Evolutionary conservation across 345 rosid genomes (phyloP).

Genomic region (Eucalyptus sp.): DNA sequence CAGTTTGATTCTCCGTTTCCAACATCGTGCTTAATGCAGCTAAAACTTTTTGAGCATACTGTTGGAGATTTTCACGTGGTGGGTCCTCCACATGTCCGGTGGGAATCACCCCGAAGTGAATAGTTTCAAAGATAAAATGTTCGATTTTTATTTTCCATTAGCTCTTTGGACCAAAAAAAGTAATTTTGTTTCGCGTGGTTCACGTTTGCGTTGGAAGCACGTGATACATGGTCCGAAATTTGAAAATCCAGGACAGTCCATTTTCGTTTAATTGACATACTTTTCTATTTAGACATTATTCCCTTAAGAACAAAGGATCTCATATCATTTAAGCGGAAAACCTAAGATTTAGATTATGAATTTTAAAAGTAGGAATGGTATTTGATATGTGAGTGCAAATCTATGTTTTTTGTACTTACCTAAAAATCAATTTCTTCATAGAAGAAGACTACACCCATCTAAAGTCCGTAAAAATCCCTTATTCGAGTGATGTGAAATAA

Average conservation of each 20-base stretch:
- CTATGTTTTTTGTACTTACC: not conserved
- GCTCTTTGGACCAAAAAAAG: not conserved
- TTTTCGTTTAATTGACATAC: not conserved
- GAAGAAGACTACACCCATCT: not conserved
- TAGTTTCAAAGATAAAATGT: not conserved
- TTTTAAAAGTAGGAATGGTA: not conserved
- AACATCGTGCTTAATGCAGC: not conserved
- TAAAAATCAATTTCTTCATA: not conserved
- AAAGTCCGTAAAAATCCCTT: not conserved
- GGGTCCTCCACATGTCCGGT: not conserved
- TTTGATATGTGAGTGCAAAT: not conserved
- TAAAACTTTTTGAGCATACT: not conserved
- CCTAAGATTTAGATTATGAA: not conserved
- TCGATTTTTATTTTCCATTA: not conserved
- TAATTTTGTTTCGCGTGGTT: not conserved
- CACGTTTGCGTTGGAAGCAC: not conserved
- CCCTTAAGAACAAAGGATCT: not conserved
- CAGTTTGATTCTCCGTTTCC: not conserved
- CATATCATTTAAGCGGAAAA: not conserved
- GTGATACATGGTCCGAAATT: not conserved
- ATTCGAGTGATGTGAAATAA: not conserved
- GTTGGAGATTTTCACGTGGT: not conserved
- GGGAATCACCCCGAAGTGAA: not conserved
- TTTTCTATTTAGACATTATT: not conserved
- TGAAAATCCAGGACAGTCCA: not conserved